Conservation (phyloP, 768 basidiomycete species). For the Lyophyllum semitale region DNA sequence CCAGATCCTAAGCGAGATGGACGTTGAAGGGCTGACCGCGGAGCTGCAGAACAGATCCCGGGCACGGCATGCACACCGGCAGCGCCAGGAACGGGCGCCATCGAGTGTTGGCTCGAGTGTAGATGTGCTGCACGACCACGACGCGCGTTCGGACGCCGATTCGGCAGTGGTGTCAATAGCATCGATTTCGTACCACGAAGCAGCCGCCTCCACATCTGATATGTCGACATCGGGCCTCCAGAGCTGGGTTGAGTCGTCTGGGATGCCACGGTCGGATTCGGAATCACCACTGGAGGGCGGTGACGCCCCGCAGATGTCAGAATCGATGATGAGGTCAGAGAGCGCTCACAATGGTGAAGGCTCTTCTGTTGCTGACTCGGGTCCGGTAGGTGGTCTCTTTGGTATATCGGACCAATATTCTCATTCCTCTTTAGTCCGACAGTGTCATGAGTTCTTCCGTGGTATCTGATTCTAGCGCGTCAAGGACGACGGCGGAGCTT, state of each 20-base stretch:
- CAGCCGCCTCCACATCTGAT: slow-evolving; percentile 8
- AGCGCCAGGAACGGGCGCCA: slow-evolving; percentile 14
- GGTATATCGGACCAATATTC: neutral
- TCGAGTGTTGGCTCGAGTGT: slow-evolving; percentile 37
- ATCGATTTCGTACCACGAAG: slow-evolving; percentile 20
- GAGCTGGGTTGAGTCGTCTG: slow-evolving; percentile 34
- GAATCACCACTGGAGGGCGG: slow-evolving; percentile 22
- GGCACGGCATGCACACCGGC: slow-evolving; percentile 14
- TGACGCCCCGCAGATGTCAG: slow-evolving; percentile 31
- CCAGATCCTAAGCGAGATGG: slow-evolving; percentile 70
- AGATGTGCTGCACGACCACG: slow-evolving; percentile 33
- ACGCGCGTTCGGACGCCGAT: slow-evolving; percentile 45
- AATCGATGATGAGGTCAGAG: slow-evolving; percentile 40
- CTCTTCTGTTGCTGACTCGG: slow-evolving; percentile 19
- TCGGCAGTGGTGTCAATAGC: slow-evolving; percentile 40
- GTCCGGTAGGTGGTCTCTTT: slow-evolving; percentile 9
- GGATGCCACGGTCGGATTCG: slow-evolving; percentile 9
- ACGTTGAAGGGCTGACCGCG: slow-evolving; percentile 70
- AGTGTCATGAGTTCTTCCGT: slow-evolving; percentile 33
- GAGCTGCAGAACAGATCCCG: slow-evolving; percentile 46
- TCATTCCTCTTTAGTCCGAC: slow-evolving; percentile 27
- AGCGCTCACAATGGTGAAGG: slow-evolving; percentile 26
- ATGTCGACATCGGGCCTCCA: slow-evolving; percentile 33
- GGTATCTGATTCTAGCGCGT: slow-evolving; percentile 31
- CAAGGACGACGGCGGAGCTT: slow-evolving; percentile 72